Base-by-base conservation (phyloP, 2,329 filamentous ascomycete species). In the Ophiocordyceps sinensis region DNA sequence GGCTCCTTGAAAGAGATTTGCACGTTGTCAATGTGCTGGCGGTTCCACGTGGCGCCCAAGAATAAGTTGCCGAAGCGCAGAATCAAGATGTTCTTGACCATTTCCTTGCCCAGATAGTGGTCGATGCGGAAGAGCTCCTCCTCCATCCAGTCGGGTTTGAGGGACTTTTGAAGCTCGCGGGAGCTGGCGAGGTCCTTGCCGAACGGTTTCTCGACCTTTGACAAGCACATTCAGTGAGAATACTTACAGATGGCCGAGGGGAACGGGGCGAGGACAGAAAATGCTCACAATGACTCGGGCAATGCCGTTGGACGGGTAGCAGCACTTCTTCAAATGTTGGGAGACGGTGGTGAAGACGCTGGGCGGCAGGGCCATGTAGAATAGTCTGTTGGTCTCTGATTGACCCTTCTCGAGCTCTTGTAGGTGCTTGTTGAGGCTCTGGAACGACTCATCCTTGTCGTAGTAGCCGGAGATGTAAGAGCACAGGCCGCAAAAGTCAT, bases 1-100 rank as follows among this genome's bases (percentile, higher is more conserved):
- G 91, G 91, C 70, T 98, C 91, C 72, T 98, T 98, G 75, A 98
- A 98, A 38, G 91, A 86, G 60, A 98, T 96, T 70, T 96, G 91
- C 39, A 98, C 83, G 56, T 94, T 98, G 69, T 96, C 91, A 68
- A 98, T 98, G 73, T 96, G 89, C 64, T 95, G 88, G 52, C 91
- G 79, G 73, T 96, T 98, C 91, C 91, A 98, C 44, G 89, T 98
- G 36, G 91, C 89, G 50, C 88, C 88, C 54, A 98, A 85, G 75
- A 98, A 98, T 52, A 94, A 88, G 71, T 98, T 98, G 54, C 91
- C 93, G 60, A 98, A 98, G 60, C 93, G 79, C 51, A 98, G 77
- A 53, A 98, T 95, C 51, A 98, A 75, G 52, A 98, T 93, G 68
- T 98, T 98, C 79, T 98, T 98, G 56, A 98, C 91, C 91, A 98